Evolutionary conservation across 1,284 basidiomycete genomes (phyloP).

Genomic region (Cutaneotrichosporon sp.): DNA sequence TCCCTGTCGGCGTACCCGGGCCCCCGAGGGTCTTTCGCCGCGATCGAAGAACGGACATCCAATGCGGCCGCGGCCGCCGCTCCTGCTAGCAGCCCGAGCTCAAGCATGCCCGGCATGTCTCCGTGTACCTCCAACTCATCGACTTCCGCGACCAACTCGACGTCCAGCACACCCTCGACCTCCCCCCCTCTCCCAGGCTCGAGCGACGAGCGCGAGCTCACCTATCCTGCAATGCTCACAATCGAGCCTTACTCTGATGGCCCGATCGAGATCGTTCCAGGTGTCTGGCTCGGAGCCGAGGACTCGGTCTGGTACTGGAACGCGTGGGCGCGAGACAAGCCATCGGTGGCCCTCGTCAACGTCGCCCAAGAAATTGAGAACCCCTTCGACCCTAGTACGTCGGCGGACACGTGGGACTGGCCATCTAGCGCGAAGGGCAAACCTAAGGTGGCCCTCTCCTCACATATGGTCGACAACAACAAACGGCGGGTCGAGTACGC

Average conservation of each 20-base stretch:
- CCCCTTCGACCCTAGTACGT: slow-evolving; percentile 57
- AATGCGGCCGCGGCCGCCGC: background rate
- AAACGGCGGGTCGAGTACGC: slow-evolving; percentile 78
- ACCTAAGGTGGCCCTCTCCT: slow-evolving; percentile 21
- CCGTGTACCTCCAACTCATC: slow-evolving; percentile 14
- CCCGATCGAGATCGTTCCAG: slow-evolving; percentile 81
- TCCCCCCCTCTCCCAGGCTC: slow-evolving; percentile 11
- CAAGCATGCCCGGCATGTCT: slow-evolving; percentile 10
- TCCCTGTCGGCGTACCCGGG: slow-evolving; percentile 20
- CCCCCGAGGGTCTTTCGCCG: slow-evolving; percentile 11
- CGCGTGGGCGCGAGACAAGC: slow-evolving; percentile 20
- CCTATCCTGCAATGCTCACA: background rate
- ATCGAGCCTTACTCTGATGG: slow-evolving; percentile 69
- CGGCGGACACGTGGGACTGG: slow-evolving; percentile 7
- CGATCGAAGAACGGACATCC: slow-evolving; percentile 24
- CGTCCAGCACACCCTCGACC: slow-evolving; percentile 13
- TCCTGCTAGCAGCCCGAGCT: background rate
- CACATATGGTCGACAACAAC: slow-evolving; percentile 41
- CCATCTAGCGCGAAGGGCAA: slow-evolving; percentile 6
- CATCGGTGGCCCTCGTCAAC: slow-evolving; percentile 60
- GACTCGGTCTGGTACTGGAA: slow-evolving; percentile 65
- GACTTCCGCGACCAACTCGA: slow-evolving; percentile 13
- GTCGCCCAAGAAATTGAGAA: slow-evolving; percentile 89
- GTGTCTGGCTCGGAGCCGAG: slow-evolving; percentile 88
- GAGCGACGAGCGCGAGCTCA: slow-evolving; percentile 7